Percentiles rank a stretch among this genome's conserved stretches.
phyloP scores from a whole-genome alignment of 1,284 basidiomycete genomes.

The Boletus sp. region DNA sequence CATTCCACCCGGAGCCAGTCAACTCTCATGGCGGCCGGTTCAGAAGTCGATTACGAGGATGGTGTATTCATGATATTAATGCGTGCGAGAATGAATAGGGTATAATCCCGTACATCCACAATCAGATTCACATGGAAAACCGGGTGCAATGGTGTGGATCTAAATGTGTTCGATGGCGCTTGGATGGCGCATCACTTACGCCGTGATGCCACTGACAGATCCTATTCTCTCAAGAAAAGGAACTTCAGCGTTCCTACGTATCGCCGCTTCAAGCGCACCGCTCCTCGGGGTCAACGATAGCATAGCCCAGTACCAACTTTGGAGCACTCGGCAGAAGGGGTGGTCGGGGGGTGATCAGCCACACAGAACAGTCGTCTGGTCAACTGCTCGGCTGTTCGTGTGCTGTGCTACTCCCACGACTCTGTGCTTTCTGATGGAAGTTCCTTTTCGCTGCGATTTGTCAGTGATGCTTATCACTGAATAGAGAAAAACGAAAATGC shows the following conservation, averaged over 20 bases:
- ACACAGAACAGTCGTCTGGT: neutral
- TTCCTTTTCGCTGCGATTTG: slow-evolving; percentile 2
- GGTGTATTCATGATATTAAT: no score
- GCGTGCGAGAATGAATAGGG: neutral
- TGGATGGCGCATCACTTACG: neutral
- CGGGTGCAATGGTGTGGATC: neutral
- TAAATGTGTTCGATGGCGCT: neutral
- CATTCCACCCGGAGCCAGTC: no score
- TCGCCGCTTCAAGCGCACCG: neutral
- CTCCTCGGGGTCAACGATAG: neutral
- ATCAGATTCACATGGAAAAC: neutral
- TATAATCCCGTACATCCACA: neutral
- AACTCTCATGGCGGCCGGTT: neutral
- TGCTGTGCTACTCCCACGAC: slow-evolving; percentile 9
- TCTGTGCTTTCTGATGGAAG: slow-evolving; percentile 9
- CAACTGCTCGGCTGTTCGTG: neutral
- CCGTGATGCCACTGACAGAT: neutral
- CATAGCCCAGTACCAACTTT: neutral
- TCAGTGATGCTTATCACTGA: neutral
- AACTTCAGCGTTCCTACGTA: neutral
- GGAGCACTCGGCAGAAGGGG: neutral
- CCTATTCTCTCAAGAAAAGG: neutral
- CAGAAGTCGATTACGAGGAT: neutral
- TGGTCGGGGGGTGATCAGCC: neutral
- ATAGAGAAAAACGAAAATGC: neutral